phyloP scores from a whole-genome alignment of 805 yeast genomes.

The Lipomyces lipofer region DNA sequence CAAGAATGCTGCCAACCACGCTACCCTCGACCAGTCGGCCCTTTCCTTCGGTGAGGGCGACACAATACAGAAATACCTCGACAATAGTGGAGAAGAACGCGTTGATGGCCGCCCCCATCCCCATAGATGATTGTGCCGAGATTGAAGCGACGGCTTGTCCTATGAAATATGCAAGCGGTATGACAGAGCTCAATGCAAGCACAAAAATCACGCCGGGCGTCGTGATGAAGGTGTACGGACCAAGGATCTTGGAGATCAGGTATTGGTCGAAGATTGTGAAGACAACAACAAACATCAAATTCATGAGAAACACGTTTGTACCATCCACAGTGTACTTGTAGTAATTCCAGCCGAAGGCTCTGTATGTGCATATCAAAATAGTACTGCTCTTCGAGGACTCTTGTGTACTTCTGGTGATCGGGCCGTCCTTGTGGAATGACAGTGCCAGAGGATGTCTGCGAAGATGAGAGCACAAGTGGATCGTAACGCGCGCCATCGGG shows the following conservation, averaged over 20 bases:
- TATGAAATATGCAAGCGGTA: conserved; percentile 93
- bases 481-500: conserved; percentile 85
- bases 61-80: conserved; percentile 88
- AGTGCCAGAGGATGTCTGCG: conserved; percentile 89
- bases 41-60: conserved; percentile 81
- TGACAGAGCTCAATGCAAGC: conserved; percentile 76
- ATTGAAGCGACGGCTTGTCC: conserved; percentile 99
- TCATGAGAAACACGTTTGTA: conserved; percentile 88
- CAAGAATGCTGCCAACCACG: conserved; percentile 88
- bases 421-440: conserved; percentile 49
- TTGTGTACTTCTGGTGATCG: conserved; percentile 39
- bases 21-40: conserved; percentile 94
- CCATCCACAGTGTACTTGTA: conserved; percentile 97
- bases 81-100: conserved; percentile 97
- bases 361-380: conserved; percentile 82
- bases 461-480: conserved; percentile 69
- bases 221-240: conserved; percentile 49
- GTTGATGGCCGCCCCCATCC: conserved; percentile 96
- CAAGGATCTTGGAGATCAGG: conserved; percentile 53
- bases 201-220: conserved; percentile 67
- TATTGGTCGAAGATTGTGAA: conserved; percentile 81
- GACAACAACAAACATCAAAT: conserved; percentile 72
- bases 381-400: conserved; percentile 42
- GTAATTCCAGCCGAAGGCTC: conserved; percentile 89
- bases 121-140: conserved; percentile 98